These are phyloP conservation scores for Oropetium thomaeum DNA, from an alignment of 176 grass and related monocot species.

Conservation along the genomic window DNA sequence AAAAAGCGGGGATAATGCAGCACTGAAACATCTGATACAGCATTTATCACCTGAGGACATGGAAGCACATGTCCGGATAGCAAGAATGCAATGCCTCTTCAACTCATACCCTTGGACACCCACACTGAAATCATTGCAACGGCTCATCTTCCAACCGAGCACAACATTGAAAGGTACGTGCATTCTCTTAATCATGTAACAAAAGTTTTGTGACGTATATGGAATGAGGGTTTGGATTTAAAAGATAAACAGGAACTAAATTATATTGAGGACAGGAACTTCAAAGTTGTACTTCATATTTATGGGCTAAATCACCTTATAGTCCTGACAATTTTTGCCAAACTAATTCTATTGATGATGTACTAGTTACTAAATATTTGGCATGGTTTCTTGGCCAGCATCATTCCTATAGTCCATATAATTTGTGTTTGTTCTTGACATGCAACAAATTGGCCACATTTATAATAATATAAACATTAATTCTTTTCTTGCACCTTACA, in stretches of 20 bases:
- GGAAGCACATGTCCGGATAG: conserved; percentile 48
- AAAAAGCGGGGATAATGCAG: conserved; percentile 75
- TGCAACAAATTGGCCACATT: neutral
- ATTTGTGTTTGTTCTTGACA: neutral
- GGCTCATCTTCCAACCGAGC: conserved; percentile 45
- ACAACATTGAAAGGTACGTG: conserved; percentile 71
- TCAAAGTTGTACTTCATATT: neutral
- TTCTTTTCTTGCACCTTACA: neutral
- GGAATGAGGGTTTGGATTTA: neutral
- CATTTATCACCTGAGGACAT: conserved; percentile 54
- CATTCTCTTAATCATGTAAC: neutral
- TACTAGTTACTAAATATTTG: neutral
- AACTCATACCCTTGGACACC: conserved; percentile 90
- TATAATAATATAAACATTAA: neutral
- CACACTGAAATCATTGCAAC: conserved; percentile 44
- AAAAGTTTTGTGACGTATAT: neutral
- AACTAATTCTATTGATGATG: neutral
- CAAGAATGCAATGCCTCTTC: conserved; percentile 82
- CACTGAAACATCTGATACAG: conserved; percentile 60
- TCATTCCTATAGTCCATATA: neutral
- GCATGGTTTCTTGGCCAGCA: neutral
- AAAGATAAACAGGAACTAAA: neutral
- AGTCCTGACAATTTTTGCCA: neutral
- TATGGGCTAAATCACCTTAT: neutral
- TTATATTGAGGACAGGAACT: neutral